Base-by-base conservation (phyloP, 192 early-diverging fungal species). In the Mortierella hygrophila region DNA sequence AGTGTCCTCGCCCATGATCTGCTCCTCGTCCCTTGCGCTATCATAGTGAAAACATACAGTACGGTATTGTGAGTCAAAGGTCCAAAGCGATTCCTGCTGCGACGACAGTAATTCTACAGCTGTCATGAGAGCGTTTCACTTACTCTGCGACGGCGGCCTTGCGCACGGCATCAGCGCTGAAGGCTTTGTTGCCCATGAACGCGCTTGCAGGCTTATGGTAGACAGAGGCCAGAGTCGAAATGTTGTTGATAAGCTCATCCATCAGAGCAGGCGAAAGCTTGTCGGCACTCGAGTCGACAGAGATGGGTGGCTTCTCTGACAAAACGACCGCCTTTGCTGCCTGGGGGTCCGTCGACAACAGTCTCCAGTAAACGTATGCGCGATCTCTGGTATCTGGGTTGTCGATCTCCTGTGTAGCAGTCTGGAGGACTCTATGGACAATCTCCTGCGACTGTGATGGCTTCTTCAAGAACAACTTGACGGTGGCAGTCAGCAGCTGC, bases 311-410 rank as follows among this genome's bases (percentile, higher is more conserved):
- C 86, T 96, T 97, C 47, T 98, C 97, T 4, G 95, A 93, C 44
- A 99, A 90, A 13, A 96, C 97, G 20, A 99, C 96, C 8, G 95
- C 90, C 91, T 98, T 97, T 21, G 98, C 98, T 8, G 97, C 95
- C 79, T 97, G 93, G 10, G 98, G 98, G 88, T 97, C 95, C 26
- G 97, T 96, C 6, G 97, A 97, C 4, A 99, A 89, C 76, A 99
- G 90, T 74, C 98, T 92, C 98, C 98, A 99, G 90, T 99, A 99
- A 52, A 99, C 91, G 82, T 97, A 99, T 9, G 97, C 98, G 23
- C 98, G 93, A 82, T 99, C 98, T 40, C 98, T 93, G 38, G 98
- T 95, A 86, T 99, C 98, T 11, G 98, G 97, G 85, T 98, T 98
- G 76, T 98, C 96, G 78, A 93, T 95, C 70, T 94, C 94, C 76